Conservation (phyloP, 2,329 filamentous ascomycete genomes). For the Amauroascus niger region DNA sequence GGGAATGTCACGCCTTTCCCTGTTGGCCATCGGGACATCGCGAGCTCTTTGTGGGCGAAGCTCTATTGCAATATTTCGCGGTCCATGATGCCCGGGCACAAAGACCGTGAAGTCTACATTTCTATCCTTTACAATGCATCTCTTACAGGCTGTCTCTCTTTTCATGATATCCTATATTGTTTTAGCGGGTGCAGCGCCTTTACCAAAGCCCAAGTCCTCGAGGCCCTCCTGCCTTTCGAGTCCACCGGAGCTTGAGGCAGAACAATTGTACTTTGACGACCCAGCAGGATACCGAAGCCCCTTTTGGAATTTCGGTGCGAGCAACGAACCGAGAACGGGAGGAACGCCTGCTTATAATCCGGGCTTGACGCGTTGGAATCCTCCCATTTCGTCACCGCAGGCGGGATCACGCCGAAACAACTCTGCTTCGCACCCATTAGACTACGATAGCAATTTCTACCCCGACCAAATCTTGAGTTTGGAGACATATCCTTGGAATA, state of each 20-base stretch:
- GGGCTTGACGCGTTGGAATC: background rate
- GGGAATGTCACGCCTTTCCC: background rate
- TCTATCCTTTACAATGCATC: conserved; percentile 14
- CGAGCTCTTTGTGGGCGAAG: background rate
- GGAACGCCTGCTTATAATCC: conserved; percentile 16
- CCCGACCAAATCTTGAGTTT: conserved; percentile 16
- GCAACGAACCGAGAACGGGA: conserved; percentile 11
- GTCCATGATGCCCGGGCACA: background rate
- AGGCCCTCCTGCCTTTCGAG: conserved; percentile 6
- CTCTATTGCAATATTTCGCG: background rate
- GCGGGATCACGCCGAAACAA: conserved; percentile 5
- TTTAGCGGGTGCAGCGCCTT: background rate
- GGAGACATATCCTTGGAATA: conserved; percentile 20
- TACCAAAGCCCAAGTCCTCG: background rate
- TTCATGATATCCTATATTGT: conserved; percentile 10
- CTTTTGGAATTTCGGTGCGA: conserved; percentile 12
- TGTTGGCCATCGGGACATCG: background rate
- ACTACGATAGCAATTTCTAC: conserved; percentile 11
- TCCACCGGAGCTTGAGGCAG: conserved; percentile 9
- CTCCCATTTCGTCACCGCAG: background rate
- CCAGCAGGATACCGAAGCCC: conserved; percentile 4
- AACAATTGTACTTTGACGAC: conserved; percentile 14
- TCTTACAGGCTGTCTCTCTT: conserved; percentile 12
- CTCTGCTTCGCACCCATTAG: conserved; percentile 8
- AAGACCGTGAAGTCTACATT: background rate